Percentiles rank a stretch among this genome's conserved stretches.
Evolutionary conservation across 352 stramenopile genomes (phyloP).

Genomic region (Phytophthora capsici): DNA sequence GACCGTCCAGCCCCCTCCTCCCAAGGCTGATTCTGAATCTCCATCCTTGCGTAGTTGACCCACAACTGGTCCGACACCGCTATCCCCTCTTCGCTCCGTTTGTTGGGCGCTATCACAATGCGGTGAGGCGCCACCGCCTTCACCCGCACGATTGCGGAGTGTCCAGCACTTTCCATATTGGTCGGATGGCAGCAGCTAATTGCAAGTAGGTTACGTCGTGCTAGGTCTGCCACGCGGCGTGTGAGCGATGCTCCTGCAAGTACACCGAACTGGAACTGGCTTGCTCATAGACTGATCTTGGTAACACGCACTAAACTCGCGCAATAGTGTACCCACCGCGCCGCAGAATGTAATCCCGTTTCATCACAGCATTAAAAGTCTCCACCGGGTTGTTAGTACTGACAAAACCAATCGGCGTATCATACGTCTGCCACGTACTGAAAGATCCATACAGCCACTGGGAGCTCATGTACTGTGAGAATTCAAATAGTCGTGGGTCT

Average conservation of each 20-base stretch:
- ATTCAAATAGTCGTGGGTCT: background rate
- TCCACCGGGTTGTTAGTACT: background rate
- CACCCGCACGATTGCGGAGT: background rate
- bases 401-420: background rate
- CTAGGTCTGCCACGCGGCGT: background rate
- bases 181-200: background rate
- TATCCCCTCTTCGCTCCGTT: background rate
- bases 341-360: background rate
- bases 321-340: background rate
- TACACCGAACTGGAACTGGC: background rate
- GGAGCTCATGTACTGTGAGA: background rate
- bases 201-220: background rate
- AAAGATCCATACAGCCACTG: background rate
- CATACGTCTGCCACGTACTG: background rate
- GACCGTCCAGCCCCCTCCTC: background rate
- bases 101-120: background rate
- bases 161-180: background rate
- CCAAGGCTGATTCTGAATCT: background rate
- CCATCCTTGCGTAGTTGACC: slow-evolving; percentile 7
- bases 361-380: background rate
- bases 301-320: background rate
- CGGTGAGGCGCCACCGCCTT: background rate
- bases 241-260: background rate
- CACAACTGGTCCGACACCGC: background rate
- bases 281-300: background rate